These are phyloP conservation scores for Funneliformis caledonium DNA, from an alignment of 371 early-diverging fungal species.

Conservation along the genomic window DNA sequence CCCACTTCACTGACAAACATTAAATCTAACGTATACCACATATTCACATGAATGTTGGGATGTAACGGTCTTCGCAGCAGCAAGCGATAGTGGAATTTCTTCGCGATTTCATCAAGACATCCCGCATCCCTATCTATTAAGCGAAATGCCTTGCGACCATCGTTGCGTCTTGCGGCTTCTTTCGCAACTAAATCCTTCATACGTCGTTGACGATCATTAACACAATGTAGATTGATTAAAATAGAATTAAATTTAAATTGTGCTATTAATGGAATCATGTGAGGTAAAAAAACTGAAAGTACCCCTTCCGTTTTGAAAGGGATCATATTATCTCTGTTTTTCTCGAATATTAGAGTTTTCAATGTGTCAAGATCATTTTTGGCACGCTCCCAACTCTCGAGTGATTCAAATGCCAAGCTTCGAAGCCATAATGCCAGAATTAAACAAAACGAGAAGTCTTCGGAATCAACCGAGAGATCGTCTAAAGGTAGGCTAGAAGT, in stretches of 20 bases:
- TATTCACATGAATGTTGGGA: slow-evolving; percentile 32
- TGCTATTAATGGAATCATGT: slow-evolving; percentile 19
- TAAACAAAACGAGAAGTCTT: not conserved
- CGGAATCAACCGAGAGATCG: too few species aligned
- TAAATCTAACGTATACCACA: slow-evolving; percentile 37
- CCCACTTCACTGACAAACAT: slow-evolving; percentile 39
- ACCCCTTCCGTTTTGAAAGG: not conserved
- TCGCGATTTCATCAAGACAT: not conserved
- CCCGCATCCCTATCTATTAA: not conserved
- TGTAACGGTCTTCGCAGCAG: slow-evolving; percentile 27
- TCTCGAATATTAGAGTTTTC: slow-evolving; percentile 5
- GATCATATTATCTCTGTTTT: not conserved
- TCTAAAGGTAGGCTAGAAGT: not conserved
- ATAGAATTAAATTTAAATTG: not conserved
- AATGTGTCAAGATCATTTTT: slow-evolving; percentile 12
- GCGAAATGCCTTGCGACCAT: not conserved
- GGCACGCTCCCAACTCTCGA: slow-evolving; percentile 27
- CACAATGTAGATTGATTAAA: slow-evolving; percentile 26
- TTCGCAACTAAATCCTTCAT: slow-evolving; percentile 10
- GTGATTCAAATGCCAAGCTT: slow-evolving; percentile 33
- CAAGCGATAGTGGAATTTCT: slow-evolving; percentile 37
- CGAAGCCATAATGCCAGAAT: slow-evolving; percentile 30
- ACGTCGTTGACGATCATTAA: slow-evolving; percentile 15
- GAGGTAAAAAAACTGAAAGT: not conserved
- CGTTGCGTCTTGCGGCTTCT: slow-evolving; percentile 7